A percentile compares a stretch with the other conserved stretches of the same genome.
These are phyloP conservation scores for Aspergillus thermomutatus DNA, from an alignment of 2,329 filamentous ascomycete species.

Conservation along the genomic window DNA sequence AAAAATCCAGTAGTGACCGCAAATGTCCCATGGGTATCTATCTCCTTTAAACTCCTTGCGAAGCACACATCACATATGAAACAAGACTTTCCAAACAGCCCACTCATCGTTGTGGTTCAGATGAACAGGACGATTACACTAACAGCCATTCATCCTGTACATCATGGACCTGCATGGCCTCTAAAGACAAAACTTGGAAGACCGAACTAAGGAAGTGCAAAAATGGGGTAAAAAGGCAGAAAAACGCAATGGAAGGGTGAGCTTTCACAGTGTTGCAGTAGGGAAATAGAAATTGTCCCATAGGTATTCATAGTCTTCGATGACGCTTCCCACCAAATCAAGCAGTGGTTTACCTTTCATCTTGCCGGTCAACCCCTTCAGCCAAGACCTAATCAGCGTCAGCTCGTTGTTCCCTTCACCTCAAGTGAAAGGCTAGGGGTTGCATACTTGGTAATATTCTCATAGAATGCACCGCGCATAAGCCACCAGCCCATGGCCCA, in stretches of 20 bases:
- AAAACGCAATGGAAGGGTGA: neutral
- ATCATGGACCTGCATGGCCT: neutral
- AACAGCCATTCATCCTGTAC: neutral
- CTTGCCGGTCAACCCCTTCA: slow-evolving; percentile 67
- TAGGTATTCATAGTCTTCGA: slow-evolving; percentile 95
- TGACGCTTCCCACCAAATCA: slow-evolving; percentile 74
- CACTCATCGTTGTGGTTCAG: neutral
- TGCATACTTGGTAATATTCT: slow-evolving; percentile 71
- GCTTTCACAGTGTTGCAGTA: slow-evolving; percentile 51
- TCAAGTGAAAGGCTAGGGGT: neutral
- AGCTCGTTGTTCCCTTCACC: slow-evolving; percentile 14
- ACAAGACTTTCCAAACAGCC: neutral
- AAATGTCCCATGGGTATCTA: slow-evolving; percentile 9
- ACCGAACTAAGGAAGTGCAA: slow-evolving; percentile 7
- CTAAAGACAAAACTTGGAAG: neutral
- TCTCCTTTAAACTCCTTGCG: slow-evolving; percentile 1
- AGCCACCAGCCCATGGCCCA: slow-evolving; percentile 94
- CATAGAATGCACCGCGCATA: slow-evolving; percentile 96
- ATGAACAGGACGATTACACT: neutral
- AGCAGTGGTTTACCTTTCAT: slow-evolving; percentile 72
- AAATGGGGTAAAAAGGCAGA: slow-evolving; percentile 4
- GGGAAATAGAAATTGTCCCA: slow-evolving; percentile 98
- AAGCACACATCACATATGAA: neutral
- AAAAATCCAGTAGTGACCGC: neutral
- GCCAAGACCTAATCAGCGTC: slow-evolving; percentile 48